Evolutionary conservation across 768 basidiomycete genomes (phyloP).

Genomic region (Boletus barrowsii): DNA sequence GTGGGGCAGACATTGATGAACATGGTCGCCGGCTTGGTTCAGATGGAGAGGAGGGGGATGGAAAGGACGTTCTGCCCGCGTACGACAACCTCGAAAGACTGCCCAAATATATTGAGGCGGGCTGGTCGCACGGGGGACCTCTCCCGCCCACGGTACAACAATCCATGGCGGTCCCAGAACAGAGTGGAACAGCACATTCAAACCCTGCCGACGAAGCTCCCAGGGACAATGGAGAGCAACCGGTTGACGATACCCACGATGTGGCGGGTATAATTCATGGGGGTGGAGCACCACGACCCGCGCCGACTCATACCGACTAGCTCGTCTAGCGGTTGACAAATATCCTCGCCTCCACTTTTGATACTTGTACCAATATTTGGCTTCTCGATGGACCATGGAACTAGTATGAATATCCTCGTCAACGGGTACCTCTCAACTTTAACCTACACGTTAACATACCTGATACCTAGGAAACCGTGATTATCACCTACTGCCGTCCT

Average conservation of each 20-base stretch:
- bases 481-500: too few relatives aligned
- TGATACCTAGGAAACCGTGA: too few relatives aligned
- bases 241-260: background rate
- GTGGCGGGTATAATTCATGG: background rate
- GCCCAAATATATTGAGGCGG: constrained; percentile 40
- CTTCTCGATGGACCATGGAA: background rate
- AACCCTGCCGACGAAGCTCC: background rate
- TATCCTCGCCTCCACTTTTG: background rate
- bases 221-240: background rate
- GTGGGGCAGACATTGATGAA: constrained; percentile 38
- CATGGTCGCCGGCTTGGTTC: constrained; percentile 36
- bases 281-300: background rate
- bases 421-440: too few relatives aligned
- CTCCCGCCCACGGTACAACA: background rate
- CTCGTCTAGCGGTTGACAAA: constrained; percentile 7
- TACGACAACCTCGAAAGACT: constrained; percentile 45
- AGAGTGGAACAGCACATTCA: background rate
- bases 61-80: constrained; percentile 48
- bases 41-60: constrained; percentile 33
- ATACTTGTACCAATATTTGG: background rate
- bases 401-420: background rate
- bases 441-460: too few relatives aligned
- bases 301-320: background rate
- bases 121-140: constrained; percentile 3
- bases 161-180: background rate